Percentiles rank a stretch among this genome's conserved stretches.
phyloP scores from a whole-genome alignment of 139 green algal genomes.

The Pseudopediastrum boryanum region DNA sequence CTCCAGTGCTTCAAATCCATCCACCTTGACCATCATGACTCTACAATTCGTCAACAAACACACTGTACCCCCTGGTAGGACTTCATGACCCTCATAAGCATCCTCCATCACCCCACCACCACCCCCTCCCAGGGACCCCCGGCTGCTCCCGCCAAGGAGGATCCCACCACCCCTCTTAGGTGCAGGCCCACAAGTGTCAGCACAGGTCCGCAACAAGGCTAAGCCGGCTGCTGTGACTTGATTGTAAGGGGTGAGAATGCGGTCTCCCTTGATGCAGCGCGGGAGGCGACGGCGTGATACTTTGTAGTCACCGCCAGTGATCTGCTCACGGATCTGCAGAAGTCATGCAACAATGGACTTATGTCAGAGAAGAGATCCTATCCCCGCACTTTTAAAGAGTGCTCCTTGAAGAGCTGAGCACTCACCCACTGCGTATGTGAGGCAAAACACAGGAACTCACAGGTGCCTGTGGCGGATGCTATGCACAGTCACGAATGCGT shows the following conservation, averaged over 20 bases:
- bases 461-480: too few relatives aligned
- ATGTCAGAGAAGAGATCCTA: too few relatives aligned
- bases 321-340: neutral
- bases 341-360: too few relatives aligned
- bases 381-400: too few relatives aligned
- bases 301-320: conserved; percentile 4
- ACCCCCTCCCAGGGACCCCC: conserved; percentile 34
- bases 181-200: neutral
- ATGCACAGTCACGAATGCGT: too few relatives aligned
- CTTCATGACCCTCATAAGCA: conserved; percentile 83
- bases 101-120: neutral
- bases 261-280: conserved; percentile 76
- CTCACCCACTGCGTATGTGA: too few relatives aligned
- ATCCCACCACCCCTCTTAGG: too few relatives aligned
- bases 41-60: conserved; percentile 76
- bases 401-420: too few relatives aligned
- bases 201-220: conserved; percentile 56
- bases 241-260: conserved; percentile 65
- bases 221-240: conserved; percentile 66
- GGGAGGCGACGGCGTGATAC: conserved; percentile 54
- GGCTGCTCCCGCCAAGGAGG: too few relatives aligned
- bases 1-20: conserved; percentile 66
- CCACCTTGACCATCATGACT: conserved; percentile 65
- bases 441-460: too few relatives aligned
- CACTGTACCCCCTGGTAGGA: conserved; percentile 71